Conservation (phyloP, 164 flowering plant species). For the Dillenia turbinata region DNA sequence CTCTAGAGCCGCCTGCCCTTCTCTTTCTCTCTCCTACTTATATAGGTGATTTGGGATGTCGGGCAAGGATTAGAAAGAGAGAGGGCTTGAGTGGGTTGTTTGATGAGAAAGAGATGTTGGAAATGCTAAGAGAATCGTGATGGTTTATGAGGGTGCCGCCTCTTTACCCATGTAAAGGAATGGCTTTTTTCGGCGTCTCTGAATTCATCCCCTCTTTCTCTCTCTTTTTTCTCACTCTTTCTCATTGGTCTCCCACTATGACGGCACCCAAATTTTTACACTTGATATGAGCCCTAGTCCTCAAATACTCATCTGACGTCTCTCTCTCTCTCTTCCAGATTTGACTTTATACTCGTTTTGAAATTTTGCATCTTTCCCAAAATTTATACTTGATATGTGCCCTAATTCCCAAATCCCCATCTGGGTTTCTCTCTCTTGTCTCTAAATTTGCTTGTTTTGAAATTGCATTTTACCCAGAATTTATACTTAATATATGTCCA, state of each 20-base stretch:
- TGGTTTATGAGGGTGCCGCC: conserved; percentile 17
- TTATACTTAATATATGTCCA: too few species aligned
- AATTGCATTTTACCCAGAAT: too few species aligned
- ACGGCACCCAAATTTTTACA: conserved; percentile 34
- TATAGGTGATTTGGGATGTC: background rate
- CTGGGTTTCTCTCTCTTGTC: too few species aligned
- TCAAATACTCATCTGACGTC: background rate
- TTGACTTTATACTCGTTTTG: background rate
- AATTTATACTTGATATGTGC: too few species aligned
- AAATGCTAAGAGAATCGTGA: background rate
- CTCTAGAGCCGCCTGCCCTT: too few species aligned
- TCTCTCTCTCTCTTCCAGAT: background rate
- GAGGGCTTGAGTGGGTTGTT: conserved; percentile 59
- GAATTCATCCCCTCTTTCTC: background rate
- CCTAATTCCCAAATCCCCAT: too few species aligned
- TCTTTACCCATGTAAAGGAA: background rate
- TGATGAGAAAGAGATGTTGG: background rate
- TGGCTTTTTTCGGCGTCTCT: conserved; percentile 18
- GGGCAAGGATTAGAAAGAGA: conserved; percentile 65
- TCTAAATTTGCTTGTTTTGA: background rate
- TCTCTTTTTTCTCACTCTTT: background rate
- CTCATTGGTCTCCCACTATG: conserved; percentile 36
- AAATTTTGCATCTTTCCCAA: too few species aligned
- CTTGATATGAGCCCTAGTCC: conserved; percentile 57
- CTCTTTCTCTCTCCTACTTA: too few species aligned